Evolutionary conservation across 192 early-diverging fungal species (phyloP).

Genomic region (Coemansia sp.): DNA sequence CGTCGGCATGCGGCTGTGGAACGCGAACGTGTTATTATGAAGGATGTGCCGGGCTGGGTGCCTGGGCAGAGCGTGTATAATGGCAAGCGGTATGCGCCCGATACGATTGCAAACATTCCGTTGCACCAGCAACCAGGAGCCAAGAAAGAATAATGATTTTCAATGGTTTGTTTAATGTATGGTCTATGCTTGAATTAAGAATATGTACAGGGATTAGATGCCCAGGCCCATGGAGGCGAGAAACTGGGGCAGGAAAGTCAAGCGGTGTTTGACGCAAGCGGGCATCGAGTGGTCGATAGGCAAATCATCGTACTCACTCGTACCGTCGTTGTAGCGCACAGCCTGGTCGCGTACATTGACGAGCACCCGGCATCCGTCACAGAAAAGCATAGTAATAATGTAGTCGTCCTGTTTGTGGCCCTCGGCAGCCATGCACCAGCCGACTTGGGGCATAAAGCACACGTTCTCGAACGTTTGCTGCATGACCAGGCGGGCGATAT

Average conservation of each 20-base stretch:
- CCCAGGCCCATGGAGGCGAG: slow-evolving; percentile 32
- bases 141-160: slow-evolving; percentile 15
- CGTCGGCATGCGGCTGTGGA: slow-evolving; percentile 69
- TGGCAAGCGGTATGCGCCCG: slow-evolving; percentile 73
- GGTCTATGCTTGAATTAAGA: neutral
- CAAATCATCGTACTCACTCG: slow-evolving; percentile 22
- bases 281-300: slow-evolving; percentile 41
- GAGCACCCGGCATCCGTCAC: slow-evolving; percentile 47
- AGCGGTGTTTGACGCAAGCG: slow-evolving; percentile 31
- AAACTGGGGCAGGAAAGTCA: slow-evolving; percentile 36
- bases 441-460: slow-evolving; percentile 47
- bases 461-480: slow-evolving; percentile 22
- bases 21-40: slow-evolving; percentile 85
- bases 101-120: slow-evolving; percentile 51
- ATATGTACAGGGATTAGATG: slow-evolving; percentile 1
- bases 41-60: slow-evolving; percentile 76
- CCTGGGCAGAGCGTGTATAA: slow-evolving; percentile 87
- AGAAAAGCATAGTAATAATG: slow-evolving; percentile 38
- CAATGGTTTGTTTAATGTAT: neutral
- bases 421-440: slow-evolving; percentile 51
- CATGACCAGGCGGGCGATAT: slow-evolving; percentile 3
- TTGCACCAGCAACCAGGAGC: slow-evolving; percentile 44
- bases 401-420: slow-evolving; percentile 20
- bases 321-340: slow-evolving; percentile 20
- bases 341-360: slow-evolving; percentile 28